Percentiles rank a stretch among this genome's conserved stretches.
Conservation (phyloP, 345 rosid species). For the Arabidopsis suecica region DNA sequence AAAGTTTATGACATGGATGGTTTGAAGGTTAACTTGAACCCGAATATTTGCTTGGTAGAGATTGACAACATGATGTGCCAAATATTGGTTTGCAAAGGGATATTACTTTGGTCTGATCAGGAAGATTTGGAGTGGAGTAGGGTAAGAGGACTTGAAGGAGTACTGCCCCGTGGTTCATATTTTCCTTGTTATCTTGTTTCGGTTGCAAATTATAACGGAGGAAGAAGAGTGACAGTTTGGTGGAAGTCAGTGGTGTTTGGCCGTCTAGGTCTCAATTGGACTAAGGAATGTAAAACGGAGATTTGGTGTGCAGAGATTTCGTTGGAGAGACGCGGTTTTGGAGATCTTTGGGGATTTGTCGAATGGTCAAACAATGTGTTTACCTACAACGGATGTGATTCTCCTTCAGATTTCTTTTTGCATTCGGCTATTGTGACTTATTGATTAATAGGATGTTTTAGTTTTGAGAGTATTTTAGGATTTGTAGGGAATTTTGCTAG, state of each 20-base stretch:
- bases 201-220: neutral
- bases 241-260: neutral
- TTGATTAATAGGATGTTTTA: neutral
- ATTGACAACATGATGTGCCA: neutral
- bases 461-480: too few relatives aligned
- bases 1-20: neutral
- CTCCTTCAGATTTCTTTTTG: neutral
- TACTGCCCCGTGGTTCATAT: neutral
- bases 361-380: neutral
- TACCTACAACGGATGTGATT: neutral
- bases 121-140: neutral
- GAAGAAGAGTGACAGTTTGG: neutral
- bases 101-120: neutral
- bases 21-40: neutral
- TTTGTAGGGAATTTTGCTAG: too few relatives aligned
- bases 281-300: neutral
- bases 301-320: neutral
- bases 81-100: neutral
- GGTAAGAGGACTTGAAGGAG: conserved; percentile 1
- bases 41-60: neutral
- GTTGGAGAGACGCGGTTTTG: neutral
- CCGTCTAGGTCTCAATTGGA: too few relatives aligned
- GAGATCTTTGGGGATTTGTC: neutral
- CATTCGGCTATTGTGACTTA: neutral
- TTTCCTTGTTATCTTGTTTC: neutral